Evolutionary conservation across 306 rosid species (phyloP).

Genomic region (Carpinus fangiana): DNA sequence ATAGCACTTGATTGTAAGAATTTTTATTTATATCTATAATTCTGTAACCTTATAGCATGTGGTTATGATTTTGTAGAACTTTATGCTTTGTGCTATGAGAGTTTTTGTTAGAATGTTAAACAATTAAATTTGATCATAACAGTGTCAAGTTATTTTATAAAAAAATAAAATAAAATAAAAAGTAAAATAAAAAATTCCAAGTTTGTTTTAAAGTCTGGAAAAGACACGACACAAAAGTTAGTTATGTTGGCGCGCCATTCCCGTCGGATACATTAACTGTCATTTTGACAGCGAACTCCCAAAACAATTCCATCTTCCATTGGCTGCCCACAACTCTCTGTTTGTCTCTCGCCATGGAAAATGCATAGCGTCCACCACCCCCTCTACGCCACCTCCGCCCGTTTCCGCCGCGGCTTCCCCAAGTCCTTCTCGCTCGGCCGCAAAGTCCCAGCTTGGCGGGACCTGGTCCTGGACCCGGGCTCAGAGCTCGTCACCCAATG

Average conservation of each 20-base stretch:
- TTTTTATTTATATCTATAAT: too few relatives aligned
- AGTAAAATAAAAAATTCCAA: too few relatives aligned
- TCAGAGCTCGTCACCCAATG: conserved; percentile 53
- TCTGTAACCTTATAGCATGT: too few relatives aligned
- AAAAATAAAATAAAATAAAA: too few relatives aligned
- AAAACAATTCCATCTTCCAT: conserved; percentile 1
- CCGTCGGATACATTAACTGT: conserved; percentile 13
- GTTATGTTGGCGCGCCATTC: conserved; percentile 18
- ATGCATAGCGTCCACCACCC: conserved; percentile 30
- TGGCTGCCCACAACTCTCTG: conserved; percentile 4
- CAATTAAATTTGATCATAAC: too few relatives aligned
- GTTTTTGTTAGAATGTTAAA: too few relatives aligned
- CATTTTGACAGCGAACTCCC: not conserved
- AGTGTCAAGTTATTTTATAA: too few relatives aligned
- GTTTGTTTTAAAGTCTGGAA: too few relatives aligned
- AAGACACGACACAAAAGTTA: too few relatives aligned
- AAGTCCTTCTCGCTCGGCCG: conserved; percentile 48
- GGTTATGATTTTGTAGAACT: too few relatives aligned
- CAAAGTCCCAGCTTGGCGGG: conserved; percentile 69
- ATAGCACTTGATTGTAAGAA: too few relatives aligned
- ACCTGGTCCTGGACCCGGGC: conserved; percentile 63
- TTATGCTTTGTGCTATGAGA: too few relatives aligned
- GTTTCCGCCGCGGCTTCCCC: conserved; percentile 32
- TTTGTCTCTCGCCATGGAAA: conserved; percentile 15
- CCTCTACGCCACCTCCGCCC: conserved; percentile 30